Conservation (phyloP, 2,329 filamentous ascomycete species). For the Penicillium sp. region DNA sequence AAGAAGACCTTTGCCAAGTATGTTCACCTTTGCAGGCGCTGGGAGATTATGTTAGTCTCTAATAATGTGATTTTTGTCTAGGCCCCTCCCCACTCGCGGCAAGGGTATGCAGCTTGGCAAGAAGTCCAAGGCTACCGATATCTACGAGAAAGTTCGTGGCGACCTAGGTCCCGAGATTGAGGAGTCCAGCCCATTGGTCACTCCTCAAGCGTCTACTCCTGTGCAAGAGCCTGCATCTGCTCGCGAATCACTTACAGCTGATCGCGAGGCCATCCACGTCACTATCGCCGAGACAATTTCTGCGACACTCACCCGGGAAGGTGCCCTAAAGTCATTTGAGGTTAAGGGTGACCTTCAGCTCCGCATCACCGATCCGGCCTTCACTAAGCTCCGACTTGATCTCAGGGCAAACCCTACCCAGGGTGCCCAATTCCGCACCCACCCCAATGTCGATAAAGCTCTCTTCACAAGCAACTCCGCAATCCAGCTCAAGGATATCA, state of each 20-base stretch:
- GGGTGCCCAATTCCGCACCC: conserved; percentile 88
- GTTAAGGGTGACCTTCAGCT: conserved; percentile 92
- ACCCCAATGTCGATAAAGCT: conserved; percentile 92
- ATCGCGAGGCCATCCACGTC: conserved; percentile 84
- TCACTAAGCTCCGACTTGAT: conserved; percentile 89
- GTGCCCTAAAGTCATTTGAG: conserved; percentile 80
- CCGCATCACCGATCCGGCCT: conserved; percentile 81
- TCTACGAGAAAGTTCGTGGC: conserved; percentile 92
- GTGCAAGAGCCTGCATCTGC: conserved; percentile 58
- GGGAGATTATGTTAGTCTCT: conserved; percentile 2
- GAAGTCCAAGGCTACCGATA: conserved; percentile 96
- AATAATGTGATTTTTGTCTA: conserved; percentile 50
- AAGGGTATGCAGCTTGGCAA: conserved; percentile 99
- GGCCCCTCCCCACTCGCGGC: conserved; percentile 69
- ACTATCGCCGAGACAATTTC: conserved; percentile 88
- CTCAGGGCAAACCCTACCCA: conserved; percentile 75
- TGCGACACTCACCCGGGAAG: conserved; percentile 85
- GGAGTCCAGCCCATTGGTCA: conserved; percentile 70
- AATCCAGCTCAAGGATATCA: conserved; percentile 87
- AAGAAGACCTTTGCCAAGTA: conserved; percentile 87
- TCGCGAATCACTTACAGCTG: conserved; percentile 67
- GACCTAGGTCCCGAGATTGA: conserved; percentile 88
- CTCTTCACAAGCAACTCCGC: conserved; percentile 79
- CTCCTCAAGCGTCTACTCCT: conserved; percentile 57
- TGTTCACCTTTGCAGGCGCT: conserved; percentile 33